A percentile compares a stretch with the other conserved stretches of the same genome.
Evolutionary conservation across 2,329 filamentous ascomycete species (phyloP).

Genomic region (Cryphonectria carpinicola): DNA sequence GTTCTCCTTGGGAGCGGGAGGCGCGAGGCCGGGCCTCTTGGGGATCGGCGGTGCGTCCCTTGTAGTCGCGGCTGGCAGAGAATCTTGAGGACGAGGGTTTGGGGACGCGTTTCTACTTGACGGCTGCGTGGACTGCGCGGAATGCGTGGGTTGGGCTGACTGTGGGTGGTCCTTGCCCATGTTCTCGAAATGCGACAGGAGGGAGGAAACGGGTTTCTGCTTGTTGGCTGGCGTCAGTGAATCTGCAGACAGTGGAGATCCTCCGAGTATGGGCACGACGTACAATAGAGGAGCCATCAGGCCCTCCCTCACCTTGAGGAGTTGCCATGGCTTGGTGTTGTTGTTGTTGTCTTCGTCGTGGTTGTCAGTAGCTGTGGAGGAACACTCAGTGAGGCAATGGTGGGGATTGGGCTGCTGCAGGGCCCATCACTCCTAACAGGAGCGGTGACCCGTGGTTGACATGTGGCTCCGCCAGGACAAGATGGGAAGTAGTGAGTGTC

Average conservation of each 20-base stretch:
- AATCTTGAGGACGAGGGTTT: slow-evolving; percentile 45
- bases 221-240: slow-evolving; percentile 33
- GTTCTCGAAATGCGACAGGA: slow-evolving; percentile 81
- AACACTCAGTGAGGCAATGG: slow-evolving; percentile 15
- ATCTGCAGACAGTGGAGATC: not conserved
- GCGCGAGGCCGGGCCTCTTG: slow-evolving; percentile 39
- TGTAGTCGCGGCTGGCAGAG: slow-evolving; percentile 40
- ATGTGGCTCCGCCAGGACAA: slow-evolving; percentile 21
- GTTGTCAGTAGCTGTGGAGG: slow-evolving; percentile 10
- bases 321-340: slow-evolving; percentile 26
- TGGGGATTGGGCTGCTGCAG: slow-evolving; percentile 23
- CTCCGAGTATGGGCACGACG: slow-evolving; percentile 39
- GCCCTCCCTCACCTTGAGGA: slow-evolving; percentile 45
- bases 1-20: slow-evolving; percentile 33
- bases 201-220: slow-evolving; percentile 80
- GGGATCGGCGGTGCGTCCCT: slow-evolving; percentile 40
- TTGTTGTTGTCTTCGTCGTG: slow-evolving; percentile 25
- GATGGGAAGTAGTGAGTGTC: slow-evolving; percentile 11
- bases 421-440: slow-evolving; percentile 28
- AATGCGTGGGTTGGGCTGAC: slow-evolving; percentile 35
- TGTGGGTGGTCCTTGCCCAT: slow-evolving; percentile 56
- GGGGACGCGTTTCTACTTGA: slow-evolving; percentile 41
- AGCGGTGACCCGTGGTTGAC: slow-evolving; percentile 27
- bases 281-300: slow-evolving; percentile 78
- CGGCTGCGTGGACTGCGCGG: slow-evolving; percentile 33